Evolutionary conservation across 1,284 basidiomycete species (phyloP).

Genomic region (Fistulina hepatica): DNA sequence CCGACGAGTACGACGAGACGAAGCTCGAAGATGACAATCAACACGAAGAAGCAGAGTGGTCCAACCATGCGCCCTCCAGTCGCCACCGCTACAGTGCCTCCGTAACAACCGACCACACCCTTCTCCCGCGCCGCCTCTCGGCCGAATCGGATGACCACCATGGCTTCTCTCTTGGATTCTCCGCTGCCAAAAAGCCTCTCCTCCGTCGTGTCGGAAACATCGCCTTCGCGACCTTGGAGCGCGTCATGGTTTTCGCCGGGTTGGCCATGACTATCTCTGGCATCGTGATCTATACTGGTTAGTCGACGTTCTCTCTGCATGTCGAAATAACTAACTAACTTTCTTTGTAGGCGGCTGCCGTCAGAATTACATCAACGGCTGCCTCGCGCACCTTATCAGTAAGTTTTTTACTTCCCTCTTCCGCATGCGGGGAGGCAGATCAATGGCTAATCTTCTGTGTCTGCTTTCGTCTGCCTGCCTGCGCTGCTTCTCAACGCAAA

Average conservation of each 20-base stretch:
- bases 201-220: constrained; percentile 31
- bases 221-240: constrained; percentile 46
- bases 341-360: constrained; percentile 56
- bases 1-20: constrained; percentile 32
- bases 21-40: constrained; percentile 15
- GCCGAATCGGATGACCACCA: constrained; percentile 61
- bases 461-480: no score
- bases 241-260: constrained; percentile 56
- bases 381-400: constrained; percentile 92
- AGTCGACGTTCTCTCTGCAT: constrained; percentile 8
- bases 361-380: constrained; percentile 65
- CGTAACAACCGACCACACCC: constrained; percentile 40
- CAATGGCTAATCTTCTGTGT: constrained; percentile 9
- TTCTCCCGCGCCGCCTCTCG: constrained; percentile 47
- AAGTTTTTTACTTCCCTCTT: constrained; percentile 23
- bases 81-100: constrained; percentile 31
- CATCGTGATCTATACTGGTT: constrained; percentile 63
- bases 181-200: constrained; percentile 25
- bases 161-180: no score
- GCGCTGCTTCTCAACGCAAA: no score
- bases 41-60: constrained; percentile 15
- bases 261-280: constrained; percentile 59
- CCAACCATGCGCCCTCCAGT: constrained; percentile 10
- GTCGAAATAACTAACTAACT: constrained; percentile 2
- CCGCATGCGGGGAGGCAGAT: no score